Conservation (phyloP, 2,329 filamentous ascomycete species). For the Diaporthe sp. region DNA sequence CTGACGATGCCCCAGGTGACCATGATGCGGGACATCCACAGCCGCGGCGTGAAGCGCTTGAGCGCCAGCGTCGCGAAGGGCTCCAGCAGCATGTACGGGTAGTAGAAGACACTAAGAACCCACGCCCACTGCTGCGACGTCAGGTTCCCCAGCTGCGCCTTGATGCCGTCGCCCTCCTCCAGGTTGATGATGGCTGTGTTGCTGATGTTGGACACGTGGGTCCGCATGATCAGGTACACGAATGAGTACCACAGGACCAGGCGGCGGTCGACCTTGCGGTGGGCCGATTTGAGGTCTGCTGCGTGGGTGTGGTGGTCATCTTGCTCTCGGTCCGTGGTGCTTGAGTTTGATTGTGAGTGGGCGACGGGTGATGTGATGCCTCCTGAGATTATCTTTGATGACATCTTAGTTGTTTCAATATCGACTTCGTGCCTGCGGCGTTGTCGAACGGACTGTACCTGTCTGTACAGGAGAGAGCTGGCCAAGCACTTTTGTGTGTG, state of each 20-base stretch:
- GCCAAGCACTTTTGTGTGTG: background rate
- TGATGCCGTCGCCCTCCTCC: conserved; percentile 47
- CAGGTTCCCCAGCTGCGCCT: conserved; percentile 45
- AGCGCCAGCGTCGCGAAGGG: conserved; percentile 46
- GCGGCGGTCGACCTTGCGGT: conserved; percentile 46
- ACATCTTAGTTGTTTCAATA: background rate
- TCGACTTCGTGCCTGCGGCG: too few relatives aligned
- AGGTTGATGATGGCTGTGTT: conserved; percentile 49
- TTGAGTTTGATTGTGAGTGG: background rate
- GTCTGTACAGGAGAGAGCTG: background rate
- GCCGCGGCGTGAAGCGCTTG: conserved; percentile 44
- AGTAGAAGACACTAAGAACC: conserved; percentile 47
- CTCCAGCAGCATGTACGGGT: conserved; percentile 48
- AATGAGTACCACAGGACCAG: conserved; percentile 46
- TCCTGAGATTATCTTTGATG: background rate
- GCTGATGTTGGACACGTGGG: conserved; percentile 47
- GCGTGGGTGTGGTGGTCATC: background rate
- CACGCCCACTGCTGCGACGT: conserved; percentile 47
- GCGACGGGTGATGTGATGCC: background rate
- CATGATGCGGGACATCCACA: conserved; percentile 49
- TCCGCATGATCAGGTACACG: conserved; percentile 47
- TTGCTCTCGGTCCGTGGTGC: background rate
- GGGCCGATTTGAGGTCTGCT: conserved; percentile 40
- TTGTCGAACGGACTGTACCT: background rate
- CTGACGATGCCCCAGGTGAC: conserved; percentile 47